Base-by-base conservation (phyloP, 495 filamentous ascomycete genomes). In the Neurospora sp. region DNA sequence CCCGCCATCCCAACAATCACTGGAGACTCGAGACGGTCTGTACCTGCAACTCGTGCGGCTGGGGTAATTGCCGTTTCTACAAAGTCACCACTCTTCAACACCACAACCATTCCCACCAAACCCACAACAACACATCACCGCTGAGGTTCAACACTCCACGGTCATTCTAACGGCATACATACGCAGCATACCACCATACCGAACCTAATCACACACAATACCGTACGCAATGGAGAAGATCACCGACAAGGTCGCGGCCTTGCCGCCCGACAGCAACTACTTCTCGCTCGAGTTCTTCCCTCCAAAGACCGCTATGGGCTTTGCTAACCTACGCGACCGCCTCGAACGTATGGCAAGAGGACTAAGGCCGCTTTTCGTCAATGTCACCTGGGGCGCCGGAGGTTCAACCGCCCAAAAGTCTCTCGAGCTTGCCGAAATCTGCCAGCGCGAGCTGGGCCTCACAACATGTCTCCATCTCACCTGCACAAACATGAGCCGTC, bases 251-350 rank as follows among this genome's bases (percentile, higher is more conserved):
- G 94, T 98, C 78, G 92, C 92, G 82, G 93, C 93, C 74, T 83
- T 99, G 83, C 92, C 93, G 80, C 87, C 90, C 43, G 89, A 92
- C 82, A 87, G 88, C 71, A 89, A 89, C 77, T 99, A 95, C 86
- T 95, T 97, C 84, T 98, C 96, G 39, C 91, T 98, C 76, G 96
- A 99, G 85, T 99, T 99, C 89, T 98, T 99, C 83, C 96, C 96
- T 71, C 96, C 96, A 71, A 98, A 97, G 84, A 99, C 96, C 31
- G 84, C 89, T 72, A 96, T 95, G 91, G 94, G 96, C 76, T 95
- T 93, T 76, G 91, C 93, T 48, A 99, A 99, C 79, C 89, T 99
- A 39, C 93, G 94, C 79, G 91, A 90, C 73, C 95, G 96, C 78
- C 90, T 99, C 69, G 92, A 96, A 80, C 94, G 96, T 81, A 98